A percentile compares a stretch with the other conserved stretches of the same genome.
Evolutionary conservation across 1,284 basidiomycete species (phyloP).

Genomic region (Rhodotorula sp.): DNA sequence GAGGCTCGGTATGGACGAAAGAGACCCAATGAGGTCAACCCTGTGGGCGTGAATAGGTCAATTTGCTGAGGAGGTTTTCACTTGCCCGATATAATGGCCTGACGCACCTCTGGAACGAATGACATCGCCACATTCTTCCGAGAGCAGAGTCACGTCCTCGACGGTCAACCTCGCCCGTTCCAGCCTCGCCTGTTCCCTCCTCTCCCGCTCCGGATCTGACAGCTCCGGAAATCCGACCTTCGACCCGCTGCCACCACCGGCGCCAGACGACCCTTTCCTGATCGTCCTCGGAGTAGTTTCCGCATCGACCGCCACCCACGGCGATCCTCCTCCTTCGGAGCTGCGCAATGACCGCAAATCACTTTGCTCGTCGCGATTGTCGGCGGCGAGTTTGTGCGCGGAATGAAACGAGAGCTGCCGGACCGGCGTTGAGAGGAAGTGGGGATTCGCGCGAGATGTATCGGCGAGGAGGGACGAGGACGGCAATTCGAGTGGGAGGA

Average conservation of each 20-base stretch:
- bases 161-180: constrained; percentile 18
- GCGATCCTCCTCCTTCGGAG: constrained; percentile 9
- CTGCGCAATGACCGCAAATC: constrained; percentile 1
- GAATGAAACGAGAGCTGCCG: background rate
- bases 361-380: background rate
- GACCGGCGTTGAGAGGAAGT: constrained; percentile 9
- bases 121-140: constrained; percentile 26
- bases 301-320: constrained; percentile 20
- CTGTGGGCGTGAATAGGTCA: background rate
- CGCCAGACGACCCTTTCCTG: background rate
- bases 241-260: background rate
- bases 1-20: constrained; percentile 35
- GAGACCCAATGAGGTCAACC: constrained; percentile 32
- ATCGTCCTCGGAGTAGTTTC: constrained; percentile 8
- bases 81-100: too few species aligned
- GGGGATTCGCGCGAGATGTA: constrained; percentile 11
- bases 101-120: constrained; percentile 26
- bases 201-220: constrained; percentile 2
- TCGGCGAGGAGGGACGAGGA: constrained; percentile 19
- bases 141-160: constrained; percentile 17
- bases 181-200: constrained; percentile 9
- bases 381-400: background rate
- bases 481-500: constrained; percentile 18
- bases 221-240: background rate
- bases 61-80: too few species aligned